phyloP scores from a whole-genome alignment of 768 basidiomycete species.

The Multifurca ochricompacta region DNA sequence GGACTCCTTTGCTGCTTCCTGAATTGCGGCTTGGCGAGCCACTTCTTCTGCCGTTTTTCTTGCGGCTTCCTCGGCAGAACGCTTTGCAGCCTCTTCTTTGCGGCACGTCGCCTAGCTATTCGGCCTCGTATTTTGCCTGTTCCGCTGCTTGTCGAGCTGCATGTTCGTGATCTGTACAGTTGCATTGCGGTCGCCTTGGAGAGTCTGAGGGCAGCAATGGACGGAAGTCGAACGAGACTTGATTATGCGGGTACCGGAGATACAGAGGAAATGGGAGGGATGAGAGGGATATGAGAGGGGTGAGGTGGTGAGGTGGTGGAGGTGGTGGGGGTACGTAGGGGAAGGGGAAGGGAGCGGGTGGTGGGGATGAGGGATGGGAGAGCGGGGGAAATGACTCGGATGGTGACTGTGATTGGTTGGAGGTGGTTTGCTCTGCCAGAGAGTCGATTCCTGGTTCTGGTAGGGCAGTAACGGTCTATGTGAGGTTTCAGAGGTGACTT shows the following conservation, averaged over 20 bases:
- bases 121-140: not conserved
- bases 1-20: not conserved
- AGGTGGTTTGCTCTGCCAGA: not conserved
- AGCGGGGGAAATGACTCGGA: not conserved
- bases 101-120: not conserved
- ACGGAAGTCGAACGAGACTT: constrained; percentile 5
- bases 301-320: not conserved
- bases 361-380: not conserved
- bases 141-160: not conserved
- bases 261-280: no score
- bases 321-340: not conserved
- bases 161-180: not conserved
- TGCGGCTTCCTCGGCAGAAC: not conserved
- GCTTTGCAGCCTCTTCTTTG: not conserved
- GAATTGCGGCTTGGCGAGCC: not conserved
- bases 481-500: not conserved
- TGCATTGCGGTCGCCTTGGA: not conserved
- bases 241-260: not conserved
- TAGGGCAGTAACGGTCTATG: not conserved
- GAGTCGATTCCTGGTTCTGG: not conserved
- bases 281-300: not conserved
- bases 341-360: not conserved
- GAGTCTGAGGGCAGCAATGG: not conserved
- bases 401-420: not conserved
- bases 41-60: not conserved